These are phyloP conservation scores for Rhododendron mucronatum DNA, from an alignment of 148 eudicot genomes.

Conservation along the genomic window DNA sequence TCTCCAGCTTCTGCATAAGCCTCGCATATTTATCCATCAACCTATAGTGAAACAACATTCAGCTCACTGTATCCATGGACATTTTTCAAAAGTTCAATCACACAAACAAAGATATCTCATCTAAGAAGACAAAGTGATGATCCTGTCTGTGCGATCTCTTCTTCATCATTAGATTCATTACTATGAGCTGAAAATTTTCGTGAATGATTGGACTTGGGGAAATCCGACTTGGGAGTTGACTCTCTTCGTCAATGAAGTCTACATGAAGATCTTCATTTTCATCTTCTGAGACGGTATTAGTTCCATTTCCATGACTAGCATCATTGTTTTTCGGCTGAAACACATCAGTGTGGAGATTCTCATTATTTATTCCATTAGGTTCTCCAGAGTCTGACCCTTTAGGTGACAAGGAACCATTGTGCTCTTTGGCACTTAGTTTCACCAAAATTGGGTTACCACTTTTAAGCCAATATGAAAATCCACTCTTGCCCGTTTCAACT, in stretches of 20 bases:
- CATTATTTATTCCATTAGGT: constrained; percentile 20
- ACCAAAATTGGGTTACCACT: constrained; percentile 70
- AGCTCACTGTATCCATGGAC: constrained; percentile 19
- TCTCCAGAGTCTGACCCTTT: constrained; percentile 41
- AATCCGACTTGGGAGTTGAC: constrained; percentile 90
- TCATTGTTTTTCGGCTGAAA: constrained; percentile 25
- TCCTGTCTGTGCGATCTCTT: constrained; percentile 73
- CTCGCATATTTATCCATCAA: constrained; percentile 97
- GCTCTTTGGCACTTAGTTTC: constrained; percentile 41
- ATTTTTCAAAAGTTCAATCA: constrained; percentile 8
- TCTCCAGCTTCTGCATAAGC: constrained; percentile 89
- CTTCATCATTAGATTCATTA: constrained; percentile 37
- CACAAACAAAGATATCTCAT: constrained; percentile 27
- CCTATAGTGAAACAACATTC: constrained; percentile 34
- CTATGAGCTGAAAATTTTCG: constrained; percentile 45
- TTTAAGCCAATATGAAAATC: constrained; percentile 65
- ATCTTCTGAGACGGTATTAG: constrained; percentile 50
- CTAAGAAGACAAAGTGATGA: constrained; percentile 88
- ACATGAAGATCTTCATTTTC: constrained; percentile 98
- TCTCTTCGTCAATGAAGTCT: constrained; percentile 96
- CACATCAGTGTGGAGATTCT: constrained; percentile 16
- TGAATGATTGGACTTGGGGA: constrained; percentile 43
- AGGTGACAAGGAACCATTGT: constrained; percentile 36
- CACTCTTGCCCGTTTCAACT: constrained; percentile 47
- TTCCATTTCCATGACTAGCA: constrained; percentile 40